A percentile compares a stretch with the other conserved stretches of the same genome.
Evolutionary conservation across 768 basidiomycete genomes (phyloP).

Genomic region (Trametes gibbosa): DNA sequence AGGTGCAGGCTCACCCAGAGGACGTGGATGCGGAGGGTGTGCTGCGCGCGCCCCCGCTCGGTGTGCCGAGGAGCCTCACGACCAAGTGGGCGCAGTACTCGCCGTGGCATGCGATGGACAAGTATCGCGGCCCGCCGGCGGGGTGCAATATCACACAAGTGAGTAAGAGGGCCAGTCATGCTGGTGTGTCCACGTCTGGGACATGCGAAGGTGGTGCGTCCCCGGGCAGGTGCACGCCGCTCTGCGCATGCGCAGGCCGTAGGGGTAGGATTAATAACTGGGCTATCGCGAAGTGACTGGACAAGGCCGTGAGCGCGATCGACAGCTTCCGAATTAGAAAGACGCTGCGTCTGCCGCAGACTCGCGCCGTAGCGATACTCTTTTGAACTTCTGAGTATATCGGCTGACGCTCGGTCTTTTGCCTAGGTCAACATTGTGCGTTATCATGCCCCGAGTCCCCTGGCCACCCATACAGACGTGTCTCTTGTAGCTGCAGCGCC

Average conservation of each 20-base stretch:
- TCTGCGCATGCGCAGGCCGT: too few relatives aligned
- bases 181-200: too few relatives aligned
- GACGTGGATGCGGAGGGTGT: neutral
- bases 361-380: too few relatives aligned
- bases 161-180: too few relatives aligned
- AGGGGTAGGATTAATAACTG: too few relatives aligned
- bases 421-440: conserved; percentile 60
- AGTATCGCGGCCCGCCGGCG: conserved; percentile 45
- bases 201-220: neutral
- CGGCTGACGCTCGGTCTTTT: neutral
- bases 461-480: neutral
- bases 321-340: too few relatives aligned
- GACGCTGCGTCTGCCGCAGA: too few relatives aligned
- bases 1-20: neutral
- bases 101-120: conserved; percentile 50
- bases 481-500: conserved; percentile 62
- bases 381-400: too few relatives aligned
- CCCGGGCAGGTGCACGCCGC: too few relatives aligned
- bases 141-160: conserved; percentile 59
- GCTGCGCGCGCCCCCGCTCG: conserved; percentile 15
- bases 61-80: conserved; percentile 10
- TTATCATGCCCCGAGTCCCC: neutral
- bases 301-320: too few relatives aligned
- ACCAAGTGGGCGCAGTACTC: conserved; percentile 57
- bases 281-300: too few relatives aligned